Base-by-base conservation (phyloP, 108 stramenopile genomes). In the Nitzschia palea region DNA sequence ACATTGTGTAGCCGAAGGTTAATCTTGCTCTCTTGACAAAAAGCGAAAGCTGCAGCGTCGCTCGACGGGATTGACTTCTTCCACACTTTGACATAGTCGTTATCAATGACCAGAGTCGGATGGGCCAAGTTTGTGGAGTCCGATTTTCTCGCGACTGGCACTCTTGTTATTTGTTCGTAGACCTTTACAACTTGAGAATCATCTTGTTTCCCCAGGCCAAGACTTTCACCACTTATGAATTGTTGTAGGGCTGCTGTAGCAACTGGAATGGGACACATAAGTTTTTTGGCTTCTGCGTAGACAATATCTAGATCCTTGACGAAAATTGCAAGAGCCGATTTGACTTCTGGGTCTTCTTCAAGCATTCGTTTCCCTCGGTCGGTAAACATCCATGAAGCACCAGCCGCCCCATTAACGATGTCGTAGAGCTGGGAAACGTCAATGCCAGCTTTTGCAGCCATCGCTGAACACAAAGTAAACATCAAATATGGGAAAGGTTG, bases 241-340 rank as follows among this genome's bases (percentile, higher is more conserved):
- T 89, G 86, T 45, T 93, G 86, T 30, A 93, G 61, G 0, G 91
- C 91, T 26, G 79, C 66, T 8, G 71, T 61, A 4, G 88, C 86
- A 2, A 93, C 17, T 0, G 91, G 91, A 12, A 80, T 81, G 14
- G 86, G 86, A 6, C 63, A 65, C 43, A 73, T 67, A 40, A 85
- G 56, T 37, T 62, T 44, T 42, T 86, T 86, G 12, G 87, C 81
- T 63, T 85, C 86, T 18, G 45, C 67, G 55, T 85, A 78, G 25
- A 92, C 90, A 59, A 92, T 88, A 61, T 86, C 87, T 67, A 92
- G 59, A 79, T 92, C 90, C 56, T 92, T 92, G 44, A 92, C 73
- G 55, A 88, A 80, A 20, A 92, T 92, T 43, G 69, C 79, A 33
- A 89, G 55, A 1, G 81, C 71, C 33, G 74, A 77, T 6, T 63